Conservation (phyloP, 2,329 filamentous ascomycete species). For the Escovopsis sp. region DNA sequence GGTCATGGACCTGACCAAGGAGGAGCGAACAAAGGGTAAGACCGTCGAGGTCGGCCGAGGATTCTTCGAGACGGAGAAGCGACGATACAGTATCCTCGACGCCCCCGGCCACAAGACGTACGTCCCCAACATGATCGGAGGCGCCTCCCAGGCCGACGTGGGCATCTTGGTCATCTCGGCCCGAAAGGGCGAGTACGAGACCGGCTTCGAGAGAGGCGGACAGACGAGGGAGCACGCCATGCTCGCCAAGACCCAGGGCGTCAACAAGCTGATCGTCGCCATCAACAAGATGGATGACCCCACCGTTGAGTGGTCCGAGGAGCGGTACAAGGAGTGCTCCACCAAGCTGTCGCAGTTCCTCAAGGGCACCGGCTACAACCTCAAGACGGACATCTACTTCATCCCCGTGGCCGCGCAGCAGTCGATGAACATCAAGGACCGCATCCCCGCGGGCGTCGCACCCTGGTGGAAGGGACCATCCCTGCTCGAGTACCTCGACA, state of each 20-base stretch:
- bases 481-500: constrained; percentile 87
- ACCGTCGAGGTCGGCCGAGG: constrained; percentile 94
- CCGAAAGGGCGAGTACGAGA: constrained; percentile 97
- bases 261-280: constrained; percentile 86
- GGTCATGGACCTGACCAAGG: constrained; percentile 93
- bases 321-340: constrained; percentile 84
- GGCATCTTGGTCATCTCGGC: constrained; percentile 93
- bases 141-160: constrained; percentile 83
- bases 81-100: constrained; percentile 90
- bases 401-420: constrained; percentile 93
- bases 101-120: constrained; percentile 97
- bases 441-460: constrained; percentile 59
- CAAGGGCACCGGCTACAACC: constrained; percentile 85
- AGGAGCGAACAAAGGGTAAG: constrained; percentile 92
- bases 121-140: constrained; percentile 96
- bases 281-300: constrained; percentile 99
- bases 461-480: constrained; percentile 85
- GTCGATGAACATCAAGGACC: constrained; percentile 73
- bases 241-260: constrained; percentile 93
- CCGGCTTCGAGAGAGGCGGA: constrained; percentile 89
- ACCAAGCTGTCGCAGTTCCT: constrained; percentile 78
- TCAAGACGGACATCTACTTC: constrained; percentile 84
- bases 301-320: constrained; percentile 91
- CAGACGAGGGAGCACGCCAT: constrained; percentile 97
- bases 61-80: constrained; percentile 94